Base-by-base conservation (phyloP, 768 basidiomycete genomes). In the Pulveroboletus sp. region DNA sequence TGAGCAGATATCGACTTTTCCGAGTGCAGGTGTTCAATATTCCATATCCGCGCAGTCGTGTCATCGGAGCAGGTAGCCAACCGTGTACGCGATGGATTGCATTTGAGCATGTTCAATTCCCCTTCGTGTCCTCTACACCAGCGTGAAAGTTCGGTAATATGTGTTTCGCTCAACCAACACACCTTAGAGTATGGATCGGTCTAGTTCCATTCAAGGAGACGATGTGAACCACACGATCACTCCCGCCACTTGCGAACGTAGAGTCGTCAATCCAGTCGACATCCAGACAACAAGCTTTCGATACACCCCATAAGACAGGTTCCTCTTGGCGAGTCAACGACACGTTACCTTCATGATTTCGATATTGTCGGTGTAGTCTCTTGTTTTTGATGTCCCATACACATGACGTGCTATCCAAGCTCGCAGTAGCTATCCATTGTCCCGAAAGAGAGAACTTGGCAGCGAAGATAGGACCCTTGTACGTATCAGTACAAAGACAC, bases 61-160 rank as follows among this genome's bases (percentile, higher is more conserved):
- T 93, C 90, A 59, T 93, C 90, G 1, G 90, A 89, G 64, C 87
- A 89, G 6, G 88, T 86, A 11, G 87, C 88, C 39, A 93, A 62
- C 37, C 78, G 77, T 28, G 84, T 87, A 33, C 77, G 71, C n/a
- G 76, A 70, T 14, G 78, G 71, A 52, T 86, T 90, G 56, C 77
- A 79, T 62, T 81, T 83, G 43, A 92, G 76, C 63, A 88, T 83
- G 59, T 89, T 92, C 54, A 93, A 76, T 64, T 93, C 90, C 50
- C 82, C 77, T 17, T 70, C 72, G 57, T 93, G 90, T 1, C 87
- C 89, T 33, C 86, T 89, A 53, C 12, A 41, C 45, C 30, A 41
- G 52, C 38, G 48, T 57, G 21, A 33, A 57, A 17, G 15, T 17
- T 32, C 40, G 26, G 52, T 21, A 15, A 43, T 27, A 31, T n/a